Conservation (phyloP, 176 grass and related monocot species). For the Cymbopogon citratus region DNA sequence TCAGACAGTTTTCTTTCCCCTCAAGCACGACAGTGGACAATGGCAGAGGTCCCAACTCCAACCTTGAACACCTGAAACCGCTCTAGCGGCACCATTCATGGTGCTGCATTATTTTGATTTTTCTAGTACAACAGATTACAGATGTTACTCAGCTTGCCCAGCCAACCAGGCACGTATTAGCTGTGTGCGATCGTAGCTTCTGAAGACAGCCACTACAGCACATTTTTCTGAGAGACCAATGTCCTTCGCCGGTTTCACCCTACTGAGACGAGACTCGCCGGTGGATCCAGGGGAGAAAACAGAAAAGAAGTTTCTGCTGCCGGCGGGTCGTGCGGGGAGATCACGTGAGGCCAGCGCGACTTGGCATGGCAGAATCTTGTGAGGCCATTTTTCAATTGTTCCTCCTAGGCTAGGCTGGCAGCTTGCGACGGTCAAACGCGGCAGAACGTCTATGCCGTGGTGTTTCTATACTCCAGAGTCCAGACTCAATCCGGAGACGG, state of each 20-base stretch:
- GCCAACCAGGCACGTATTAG: not conserved
- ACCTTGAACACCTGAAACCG: too few species aligned
- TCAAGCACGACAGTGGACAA: too few species aligned
- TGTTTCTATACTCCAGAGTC: not conserved
- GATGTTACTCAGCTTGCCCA: too few species aligned
- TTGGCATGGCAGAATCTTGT: conserved; percentile 9
- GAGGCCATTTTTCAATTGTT: not conserved
- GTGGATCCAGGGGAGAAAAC: not conserved
- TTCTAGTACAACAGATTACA: too few species aligned
- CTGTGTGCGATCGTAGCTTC: not conserved
- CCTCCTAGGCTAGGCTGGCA: not conserved
- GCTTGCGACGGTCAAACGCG: conserved; percentile 15
- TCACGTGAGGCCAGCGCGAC: conserved; percentile 22
- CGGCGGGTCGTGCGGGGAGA: conserved; percentile 27
- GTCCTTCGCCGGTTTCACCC: not conserved
- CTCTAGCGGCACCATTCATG: too few species aligned
- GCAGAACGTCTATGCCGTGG: not conserved
- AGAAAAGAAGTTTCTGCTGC: conserved; percentile 36
- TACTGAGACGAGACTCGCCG: not conserved
- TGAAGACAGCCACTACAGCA: not conserved
- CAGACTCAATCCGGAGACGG: not conserved
- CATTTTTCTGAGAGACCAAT: not conserved
- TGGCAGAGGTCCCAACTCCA: too few species aligned
- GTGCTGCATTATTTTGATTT: too few species aligned
- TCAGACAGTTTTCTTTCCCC: too few species aligned